A percentile compares a stretch with the other conserved stretches of the same genome.
These are phyloP conservation scores for Diutina ranongensis DNA, from an alignment of 1,139 yeast genomes.

Conservation along the genomic window DNA sequence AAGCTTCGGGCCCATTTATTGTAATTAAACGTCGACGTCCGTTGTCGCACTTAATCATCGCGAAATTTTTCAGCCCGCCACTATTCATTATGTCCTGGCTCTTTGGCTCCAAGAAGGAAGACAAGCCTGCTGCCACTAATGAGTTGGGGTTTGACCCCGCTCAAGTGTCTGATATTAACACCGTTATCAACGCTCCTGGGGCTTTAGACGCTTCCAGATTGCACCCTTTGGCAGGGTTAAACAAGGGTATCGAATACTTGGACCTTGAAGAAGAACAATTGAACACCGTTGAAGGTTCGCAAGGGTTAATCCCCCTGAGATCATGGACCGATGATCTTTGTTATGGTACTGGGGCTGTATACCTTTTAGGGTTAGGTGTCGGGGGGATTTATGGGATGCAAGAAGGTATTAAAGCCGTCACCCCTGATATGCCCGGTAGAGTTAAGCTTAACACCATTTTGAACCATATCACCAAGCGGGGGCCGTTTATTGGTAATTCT, in stretches of 20 bases:
- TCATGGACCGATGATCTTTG: slow-evolving; percentile 96
- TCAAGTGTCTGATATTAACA: slow-evolving; percentile 52
- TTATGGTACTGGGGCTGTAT: slow-evolving; percentile 95
- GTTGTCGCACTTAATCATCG: neutral
- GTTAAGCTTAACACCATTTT: slow-evolving; percentile 79
- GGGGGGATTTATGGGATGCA: slow-evolving; percentile 87
- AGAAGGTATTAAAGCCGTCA: slow-evolving; percentile 74
- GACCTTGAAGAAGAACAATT: slow-evolving; percentile 76
- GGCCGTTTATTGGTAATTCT: slow-evolving; percentile 89
- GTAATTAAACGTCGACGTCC: too few relatives aligned
- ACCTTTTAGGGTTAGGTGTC: slow-evolving; percentile 56
- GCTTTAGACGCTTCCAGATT: slow-evolving; percentile 20
- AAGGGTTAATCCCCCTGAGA: slow-evolving; percentile 85
- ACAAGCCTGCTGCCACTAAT: slow-evolving; percentile 11
- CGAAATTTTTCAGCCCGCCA: neutral
- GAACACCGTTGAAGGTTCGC: slow-evolving; percentile 69
- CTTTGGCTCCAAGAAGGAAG: slow-evolving; percentile 32
- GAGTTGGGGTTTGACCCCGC: slow-evolving; percentile 58
- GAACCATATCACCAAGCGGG: slow-evolving; percentile 88
- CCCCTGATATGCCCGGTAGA: slow-evolving; percentile 61
- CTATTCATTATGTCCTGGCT: slow-evolving; percentile 48
- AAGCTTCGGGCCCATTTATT: too few relatives aligned
- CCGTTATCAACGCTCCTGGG: slow-evolving; percentile 48
- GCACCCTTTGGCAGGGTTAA: slow-evolving; percentile 92
- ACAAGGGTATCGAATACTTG: slow-evolving; percentile 78